These are phyloP conservation scores for Candida ortonii DNA, from an alignment of 805 yeast species.

Conservation along the genomic window DNA sequence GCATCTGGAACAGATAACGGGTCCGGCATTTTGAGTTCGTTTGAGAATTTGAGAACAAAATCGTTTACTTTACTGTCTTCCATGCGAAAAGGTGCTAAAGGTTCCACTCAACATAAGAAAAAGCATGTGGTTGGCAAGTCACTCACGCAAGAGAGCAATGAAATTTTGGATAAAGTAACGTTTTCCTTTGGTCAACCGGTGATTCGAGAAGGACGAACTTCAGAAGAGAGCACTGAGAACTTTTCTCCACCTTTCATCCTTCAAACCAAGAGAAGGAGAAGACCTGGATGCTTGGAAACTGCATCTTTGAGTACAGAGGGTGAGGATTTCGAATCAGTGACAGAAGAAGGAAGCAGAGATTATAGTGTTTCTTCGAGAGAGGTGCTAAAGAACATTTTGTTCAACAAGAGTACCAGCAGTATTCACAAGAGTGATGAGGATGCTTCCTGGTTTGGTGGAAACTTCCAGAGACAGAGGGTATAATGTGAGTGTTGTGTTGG, in stretches of 20 bases:
- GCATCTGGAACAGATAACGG: neutral
- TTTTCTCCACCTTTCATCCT: conserved; percentile 7
- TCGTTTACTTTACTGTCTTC: conserved; percentile 22
- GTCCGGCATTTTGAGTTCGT: conserved; percentile 9
- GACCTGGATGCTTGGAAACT: no score
- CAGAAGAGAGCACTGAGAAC: conserved; percentile 11
- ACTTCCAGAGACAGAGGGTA: conserved; percentile 17
- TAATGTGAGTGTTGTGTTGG: conserved; percentile 1
- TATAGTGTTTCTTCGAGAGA: no score
- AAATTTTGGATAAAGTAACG: conserved; percentile 1
- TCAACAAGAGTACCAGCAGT: conserved; percentile 9
- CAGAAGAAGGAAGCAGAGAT: no score
- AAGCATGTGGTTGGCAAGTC: no score
- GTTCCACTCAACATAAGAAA: no score
- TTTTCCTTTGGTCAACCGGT: no score
- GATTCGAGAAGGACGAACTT: conserved; percentile 4
- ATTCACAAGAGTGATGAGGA: conserved; percentile 22
- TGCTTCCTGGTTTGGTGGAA: conserved; percentile 26
- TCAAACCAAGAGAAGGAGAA: conserved; percentile 10
- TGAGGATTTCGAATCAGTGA: no score
- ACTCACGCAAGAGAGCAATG: neutral
- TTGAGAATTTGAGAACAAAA: conserved; percentile 10
- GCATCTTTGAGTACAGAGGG: no score
- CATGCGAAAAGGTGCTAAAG: conserved; percentile 16
- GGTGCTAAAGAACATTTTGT: conserved; percentile 9